These are phyloP conservation scores for Pichia cactophila DNA, from an alignment of 1,139 yeast genomes.

Conservation along the genomic window DNA sequence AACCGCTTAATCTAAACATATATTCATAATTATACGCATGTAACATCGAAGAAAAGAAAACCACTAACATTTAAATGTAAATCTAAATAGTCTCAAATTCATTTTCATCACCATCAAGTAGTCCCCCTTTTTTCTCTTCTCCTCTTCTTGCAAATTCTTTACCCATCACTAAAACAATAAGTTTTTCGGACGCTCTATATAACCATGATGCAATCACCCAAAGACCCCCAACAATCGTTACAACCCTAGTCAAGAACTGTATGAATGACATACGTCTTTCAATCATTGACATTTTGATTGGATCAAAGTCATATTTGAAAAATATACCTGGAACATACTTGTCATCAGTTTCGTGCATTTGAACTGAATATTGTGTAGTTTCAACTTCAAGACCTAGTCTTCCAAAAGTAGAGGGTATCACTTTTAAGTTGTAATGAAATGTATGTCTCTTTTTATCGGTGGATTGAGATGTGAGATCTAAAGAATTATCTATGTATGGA, in stretches of 20 bases:
- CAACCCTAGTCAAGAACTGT: constrained; percentile 69
- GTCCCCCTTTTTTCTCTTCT: constrained; percentile 39
- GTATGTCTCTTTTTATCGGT: constrained; percentile 35
- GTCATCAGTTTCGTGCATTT: constrained; percentile 35
- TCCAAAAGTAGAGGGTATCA: constrained; percentile 76
- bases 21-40: not conserved
- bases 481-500: constrained; percentile 79
- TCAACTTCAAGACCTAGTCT: constrained; percentile 66
- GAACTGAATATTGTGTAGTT: constrained; percentile 82
- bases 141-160: constrained; percentile 45
- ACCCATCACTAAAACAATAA: constrained; percentile 40
- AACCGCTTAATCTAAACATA: not conserved
- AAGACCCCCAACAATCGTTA: constrained; percentile 74
- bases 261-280: constrained; percentile 72
- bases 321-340: constrained; percentile 66
- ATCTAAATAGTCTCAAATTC: constrained; percentile 22
- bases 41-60: not conserved
- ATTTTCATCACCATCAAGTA: constrained; percentile 22
- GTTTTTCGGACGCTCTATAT: constrained; percentile 39
- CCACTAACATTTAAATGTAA: not conserved
- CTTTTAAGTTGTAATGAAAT: constrained; percentile 62
- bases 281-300: constrained; percentile 59
- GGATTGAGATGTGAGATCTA: constrained; percentile 63
- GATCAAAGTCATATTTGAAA: constrained; percentile 82
- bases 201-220: constrained; percentile 44